Conservation (phyloP, 805 yeast species). For the Blastobotrys terrestris region DNA sequence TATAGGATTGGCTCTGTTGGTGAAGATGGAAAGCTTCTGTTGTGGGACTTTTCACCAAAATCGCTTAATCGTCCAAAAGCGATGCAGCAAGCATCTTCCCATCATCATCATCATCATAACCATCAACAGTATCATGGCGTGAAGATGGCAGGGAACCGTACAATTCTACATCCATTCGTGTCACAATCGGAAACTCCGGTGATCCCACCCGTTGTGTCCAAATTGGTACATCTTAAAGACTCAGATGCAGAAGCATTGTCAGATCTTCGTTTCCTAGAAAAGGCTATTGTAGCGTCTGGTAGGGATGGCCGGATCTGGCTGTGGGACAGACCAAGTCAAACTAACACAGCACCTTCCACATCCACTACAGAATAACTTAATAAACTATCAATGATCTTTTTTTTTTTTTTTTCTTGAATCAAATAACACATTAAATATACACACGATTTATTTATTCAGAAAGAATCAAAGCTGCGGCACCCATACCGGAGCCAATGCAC, state of each 20-base stretch:
- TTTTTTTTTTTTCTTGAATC: background rate
- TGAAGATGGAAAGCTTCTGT: slow-evolving; percentile 46
- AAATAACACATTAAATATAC: background rate
- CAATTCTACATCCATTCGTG: slow-evolving; percentile 23
- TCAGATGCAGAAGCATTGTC: slow-evolving; percentile 25
- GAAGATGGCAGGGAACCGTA: slow-evolving; percentile 2
- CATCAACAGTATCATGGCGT: slow-evolving; percentile 1
- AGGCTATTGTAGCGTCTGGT: slow-evolving; percentile 22
- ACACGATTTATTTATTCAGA: slow-evolving; percentile 47
- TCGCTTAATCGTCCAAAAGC: slow-evolving; percentile 22
- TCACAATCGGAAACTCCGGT: slow-evolving; percentile 22
- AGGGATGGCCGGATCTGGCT: slow-evolving; percentile 31
- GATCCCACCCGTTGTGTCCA: slow-evolving; percentile 25
- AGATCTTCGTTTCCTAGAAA: slow-evolving; percentile 23
- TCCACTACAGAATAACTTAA: background rate
- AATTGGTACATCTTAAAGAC: slow-evolving; percentile 21
- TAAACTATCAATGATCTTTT: background rate
- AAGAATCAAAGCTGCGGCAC: slow-evolving; percentile 85
- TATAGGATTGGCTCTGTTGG: slow-evolving; percentile 51
- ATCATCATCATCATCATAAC: background rate
- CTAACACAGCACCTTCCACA: background rate
- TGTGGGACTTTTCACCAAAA: slow-evolving; percentile 51
- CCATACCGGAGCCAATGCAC: slow-evolving; percentile 99
- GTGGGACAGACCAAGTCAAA: slow-evolving; percentile 24
- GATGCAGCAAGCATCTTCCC: background rate